Conservation (phyloP, 441 rosid species). For the Metrosideros polymorpha region DNA sequence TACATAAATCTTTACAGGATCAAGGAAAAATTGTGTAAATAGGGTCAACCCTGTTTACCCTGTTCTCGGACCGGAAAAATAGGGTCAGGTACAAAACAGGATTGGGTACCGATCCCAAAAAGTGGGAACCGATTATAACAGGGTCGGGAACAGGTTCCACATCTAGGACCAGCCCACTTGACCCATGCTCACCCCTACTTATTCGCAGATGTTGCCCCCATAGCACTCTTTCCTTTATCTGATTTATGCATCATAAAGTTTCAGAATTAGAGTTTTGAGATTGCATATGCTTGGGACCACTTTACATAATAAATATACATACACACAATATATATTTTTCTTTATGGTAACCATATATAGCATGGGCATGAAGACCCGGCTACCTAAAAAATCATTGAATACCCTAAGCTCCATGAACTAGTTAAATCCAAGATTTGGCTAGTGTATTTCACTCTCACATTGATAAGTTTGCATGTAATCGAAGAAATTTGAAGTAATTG, state of each 20-base stretch:
- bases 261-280: background rate
- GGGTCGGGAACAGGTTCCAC: too few relatives aligned
- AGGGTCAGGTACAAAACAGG: too few relatives aligned
- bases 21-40: too few relatives aligned
- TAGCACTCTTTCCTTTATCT: background rate
- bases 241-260: background rate
- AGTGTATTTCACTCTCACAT: background rate
- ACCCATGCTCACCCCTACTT: too few relatives aligned
- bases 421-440: background rate
- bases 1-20: too few relatives aligned
- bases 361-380: background rate
- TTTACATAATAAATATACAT: background rate
- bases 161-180: too few relatives aligned
- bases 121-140: too few relatives aligned
- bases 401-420: background rate
- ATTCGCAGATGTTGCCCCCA: background rate
- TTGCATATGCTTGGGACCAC: background rate
- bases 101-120: too few relatives aligned
- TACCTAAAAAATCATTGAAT: background rate
- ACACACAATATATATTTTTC: too few relatives aligned
- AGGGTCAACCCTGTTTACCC: too few relatives aligned
- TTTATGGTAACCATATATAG: background rate
- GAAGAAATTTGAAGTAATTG: background rate
- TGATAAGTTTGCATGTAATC: accelerated
- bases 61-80: too few relatives aligned